Conservation (phyloP, 345 rosid species). For the Cardamine resedifolia region DNA sequence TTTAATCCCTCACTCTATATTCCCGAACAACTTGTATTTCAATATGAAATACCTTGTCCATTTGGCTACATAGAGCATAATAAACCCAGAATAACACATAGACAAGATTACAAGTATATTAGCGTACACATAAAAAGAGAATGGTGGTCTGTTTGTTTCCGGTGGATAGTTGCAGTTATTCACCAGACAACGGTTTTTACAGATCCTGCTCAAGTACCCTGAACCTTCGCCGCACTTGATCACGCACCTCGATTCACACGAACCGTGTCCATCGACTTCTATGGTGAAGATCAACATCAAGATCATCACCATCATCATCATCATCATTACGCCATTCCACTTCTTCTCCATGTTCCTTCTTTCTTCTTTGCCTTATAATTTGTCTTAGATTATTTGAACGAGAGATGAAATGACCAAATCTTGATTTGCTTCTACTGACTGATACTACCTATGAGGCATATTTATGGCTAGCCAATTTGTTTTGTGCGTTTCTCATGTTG, state of each 20-base stretch:
- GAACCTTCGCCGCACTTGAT: neutral
- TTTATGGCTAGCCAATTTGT: neutral
- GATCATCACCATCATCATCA: neutral
- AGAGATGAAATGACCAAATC: neutral
- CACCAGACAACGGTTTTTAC: neutral
- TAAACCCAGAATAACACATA: neutral
- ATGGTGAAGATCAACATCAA: neutral
- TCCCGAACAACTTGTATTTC: neutral
- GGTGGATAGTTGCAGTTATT: neutral
- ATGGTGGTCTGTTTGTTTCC: neutral
- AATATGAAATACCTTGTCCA: neutral
- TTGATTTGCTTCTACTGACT: neutral
- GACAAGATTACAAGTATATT: neutral
- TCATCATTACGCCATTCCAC: neutral
- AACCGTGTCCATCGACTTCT: neutral
- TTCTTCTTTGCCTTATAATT: too few relatives aligned
- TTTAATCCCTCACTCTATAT: neutral
- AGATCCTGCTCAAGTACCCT: neutral
- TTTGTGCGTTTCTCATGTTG: neutral
- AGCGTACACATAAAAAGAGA: neutral
- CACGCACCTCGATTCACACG: neutral
- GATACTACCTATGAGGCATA: neutral
- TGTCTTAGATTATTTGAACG: too few relatives aligned
- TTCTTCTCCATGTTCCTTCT: neutral
- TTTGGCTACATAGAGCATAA: neutral